Percentiles rank a stretch among this genome's conserved stretches.
These are phyloP conservation scores for Cinchona pubescens DNA, from an alignment of 257 asterid genomes.

Conservation along the genomic window DNA sequence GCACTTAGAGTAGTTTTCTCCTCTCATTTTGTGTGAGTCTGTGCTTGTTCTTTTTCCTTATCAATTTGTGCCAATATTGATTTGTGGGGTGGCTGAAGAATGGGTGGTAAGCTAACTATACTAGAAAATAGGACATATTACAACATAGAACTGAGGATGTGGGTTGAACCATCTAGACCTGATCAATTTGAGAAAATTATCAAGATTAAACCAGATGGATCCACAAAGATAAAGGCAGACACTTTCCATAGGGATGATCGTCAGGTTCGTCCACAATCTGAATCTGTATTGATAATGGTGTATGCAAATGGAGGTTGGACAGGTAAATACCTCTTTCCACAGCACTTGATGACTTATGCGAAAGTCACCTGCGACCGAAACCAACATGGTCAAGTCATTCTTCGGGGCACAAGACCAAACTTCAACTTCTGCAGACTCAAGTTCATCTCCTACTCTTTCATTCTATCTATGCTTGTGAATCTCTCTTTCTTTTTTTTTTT, in stretches of 20 bases:
- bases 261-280: neutral
- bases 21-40: no score
- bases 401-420: neutral
- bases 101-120: neutral
- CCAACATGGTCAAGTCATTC: neutral
- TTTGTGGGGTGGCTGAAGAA: no score
- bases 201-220: neutral
- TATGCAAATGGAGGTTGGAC: conserved; percentile 9
- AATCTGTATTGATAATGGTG: neutral
- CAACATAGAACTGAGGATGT: neutral
- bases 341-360: conserved; percentile 1
- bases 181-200: neutral
- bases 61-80: no score
- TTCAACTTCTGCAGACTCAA: neutral
- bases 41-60: no score
- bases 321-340: neutral
- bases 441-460: neutral
- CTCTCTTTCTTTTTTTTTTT: no score
- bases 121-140: neutral
- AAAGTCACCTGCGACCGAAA: conserved; percentile 18
- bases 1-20: no score
- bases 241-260: neutral
- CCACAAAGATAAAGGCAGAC: neutral
- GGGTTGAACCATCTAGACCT: neutral
- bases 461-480: no score